Conservation (phyloP, 2,329 filamentous ascomycete species). For the Sarocladiaceae sp. region DNA sequence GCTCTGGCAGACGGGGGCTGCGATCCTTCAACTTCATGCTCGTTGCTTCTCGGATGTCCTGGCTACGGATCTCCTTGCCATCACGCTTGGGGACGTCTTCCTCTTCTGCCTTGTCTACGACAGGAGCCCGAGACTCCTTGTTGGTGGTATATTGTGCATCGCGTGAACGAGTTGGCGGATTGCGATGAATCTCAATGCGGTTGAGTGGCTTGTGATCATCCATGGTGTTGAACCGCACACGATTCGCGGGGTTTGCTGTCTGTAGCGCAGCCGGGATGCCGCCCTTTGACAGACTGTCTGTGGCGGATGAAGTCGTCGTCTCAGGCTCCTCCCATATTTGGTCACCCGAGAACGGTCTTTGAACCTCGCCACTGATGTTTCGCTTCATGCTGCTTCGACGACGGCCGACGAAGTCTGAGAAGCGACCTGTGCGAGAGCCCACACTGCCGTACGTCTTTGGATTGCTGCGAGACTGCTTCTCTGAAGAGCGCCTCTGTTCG, state of each 20-base stretch:
- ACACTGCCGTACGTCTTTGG: conserved; percentile 36
- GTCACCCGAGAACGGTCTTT: conserved; percentile 64
- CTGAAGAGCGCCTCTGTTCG: conserved; percentile 15
- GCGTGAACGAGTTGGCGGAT: conserved; percentile 75
- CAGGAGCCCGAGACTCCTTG: too few relatives aligned
- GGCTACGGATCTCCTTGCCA: conserved; percentile 73
- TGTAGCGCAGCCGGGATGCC: conserved; percentile 18
- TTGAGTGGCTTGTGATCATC: conserved; percentile 39
- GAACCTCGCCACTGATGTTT: conserved; percentile 63
- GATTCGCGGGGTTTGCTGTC: conserved; percentile 26
- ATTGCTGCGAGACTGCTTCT: conserved; percentile 15
- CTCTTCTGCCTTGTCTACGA: conserved; percentile 20
- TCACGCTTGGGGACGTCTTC: conserved; percentile 59
- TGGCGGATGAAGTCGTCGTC: conserved; percentile 18
- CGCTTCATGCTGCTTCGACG: conserved; percentile 61
- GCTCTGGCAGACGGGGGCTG: conserved; percentile 79
- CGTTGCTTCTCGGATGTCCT: conserved; percentile 86
- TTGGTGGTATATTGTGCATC: conserved; percentile 77
- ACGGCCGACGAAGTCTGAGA: conserved; percentile 30
- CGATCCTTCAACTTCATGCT: conserved; percentile 83
- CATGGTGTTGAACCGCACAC: conserved; percentile 32
- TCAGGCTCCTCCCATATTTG: conserved; percentile 88
- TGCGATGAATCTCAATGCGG: conserved; percentile 71
- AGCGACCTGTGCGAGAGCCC: conserved; percentile 27
- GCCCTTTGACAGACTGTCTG: conserved; percentile 23